A percentile compares a stretch with the other conserved stretches of the same genome.
Evolutionary conservation across 208 protist species (phyloP).

Genomic region (Porcisia hertigi): DNA sequence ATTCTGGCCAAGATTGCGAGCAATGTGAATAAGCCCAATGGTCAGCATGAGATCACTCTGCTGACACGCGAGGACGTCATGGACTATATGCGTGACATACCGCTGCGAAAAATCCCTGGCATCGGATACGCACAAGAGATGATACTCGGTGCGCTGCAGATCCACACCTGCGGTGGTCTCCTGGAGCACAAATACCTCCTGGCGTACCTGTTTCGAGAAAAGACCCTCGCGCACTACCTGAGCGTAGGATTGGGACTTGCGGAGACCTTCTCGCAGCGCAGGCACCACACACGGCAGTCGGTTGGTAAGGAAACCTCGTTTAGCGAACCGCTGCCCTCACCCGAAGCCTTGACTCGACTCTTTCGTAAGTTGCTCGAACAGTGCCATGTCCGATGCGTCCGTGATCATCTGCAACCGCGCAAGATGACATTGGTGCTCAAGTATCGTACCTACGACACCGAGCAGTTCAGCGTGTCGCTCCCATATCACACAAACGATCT

Average conservation of each 20-base stretch:
- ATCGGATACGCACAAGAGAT: conserved; percentile 82
- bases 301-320: conserved; percentile 84
- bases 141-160: conserved; percentile 65
- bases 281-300: conserved; percentile 58
- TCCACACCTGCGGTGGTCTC: conserved; percentile 80
- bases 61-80: conserved; percentile 81
- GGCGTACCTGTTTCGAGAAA: conserved; percentile 72
- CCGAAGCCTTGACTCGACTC: conserved; percentile 55
- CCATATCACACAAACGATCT: conserved; percentile 70
- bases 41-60: conserved; percentile 88
- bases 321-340: conserved; percentile 49
- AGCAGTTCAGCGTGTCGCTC: conserved; percentile 64
- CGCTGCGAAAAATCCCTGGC: conserved; percentile 78
- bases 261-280: conserved; percentile 46
- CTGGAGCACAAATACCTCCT: conserved; percentile 71
- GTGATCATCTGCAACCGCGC: conserved; percentile 45
- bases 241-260: conserved; percentile 72
- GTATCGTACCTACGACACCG: conserved; percentile 70
- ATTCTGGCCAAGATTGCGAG: conserved; percentile 91
- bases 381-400: conserved; percentile 61
- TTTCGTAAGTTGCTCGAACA: conserved; percentile 51
- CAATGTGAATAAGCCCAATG: conserved; percentile 96
- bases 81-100: conserved; percentile 70
- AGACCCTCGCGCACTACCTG: conserved; percentile 82
- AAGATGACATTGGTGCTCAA: conserved; percentile 71